These are phyloP conservation scores for Pichia rugopelliculosa DNA, from an alignment of 805 yeast genomes.

Conservation along the genomic window DNA sequence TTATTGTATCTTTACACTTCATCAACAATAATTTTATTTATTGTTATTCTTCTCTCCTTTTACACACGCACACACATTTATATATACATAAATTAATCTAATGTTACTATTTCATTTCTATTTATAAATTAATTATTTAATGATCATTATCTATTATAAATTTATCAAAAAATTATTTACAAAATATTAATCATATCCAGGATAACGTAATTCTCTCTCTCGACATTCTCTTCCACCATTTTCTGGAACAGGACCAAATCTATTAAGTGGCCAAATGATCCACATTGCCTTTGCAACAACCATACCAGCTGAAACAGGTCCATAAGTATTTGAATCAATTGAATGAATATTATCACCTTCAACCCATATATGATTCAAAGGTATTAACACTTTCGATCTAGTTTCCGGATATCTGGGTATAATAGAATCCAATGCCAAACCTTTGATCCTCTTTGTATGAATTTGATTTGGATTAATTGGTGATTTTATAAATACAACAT, in stretches of 20 bases:
- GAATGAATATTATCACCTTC: constrained; percentile 90
- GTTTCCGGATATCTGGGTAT: constrained; percentile 63
- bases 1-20: not conserved
- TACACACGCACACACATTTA: not conserved
- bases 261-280: constrained; percentile 62
- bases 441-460: constrained; percentile 77
- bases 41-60: not conserved
- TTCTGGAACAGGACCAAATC: constrained; percentile 42
- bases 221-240: constrained; percentile 49
- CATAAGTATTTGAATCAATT: constrained; percentile 79
- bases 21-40: no score
- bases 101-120: not conserved
- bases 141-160: not conserved
- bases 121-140: not conserved
- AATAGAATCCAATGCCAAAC: constrained; percentile 63
- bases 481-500: constrained; percentile 68
- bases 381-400: constrained; percentile 50
- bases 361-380: constrained; percentile 83
- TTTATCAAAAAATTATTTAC: no score
- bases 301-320: constrained; percentile 78
- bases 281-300: constrained; percentile 67
- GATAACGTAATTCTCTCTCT: constrained; percentile 16
- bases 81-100: not conserved
- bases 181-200: not conserved
- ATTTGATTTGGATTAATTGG: constrained; percentile 73